Percentiles rank a stretch among this genome's conserved stretches.
phyloP scores from a whole-genome alignment of 1,284 basidiomycete genomes.

The Ustilago tritici region DNA sequence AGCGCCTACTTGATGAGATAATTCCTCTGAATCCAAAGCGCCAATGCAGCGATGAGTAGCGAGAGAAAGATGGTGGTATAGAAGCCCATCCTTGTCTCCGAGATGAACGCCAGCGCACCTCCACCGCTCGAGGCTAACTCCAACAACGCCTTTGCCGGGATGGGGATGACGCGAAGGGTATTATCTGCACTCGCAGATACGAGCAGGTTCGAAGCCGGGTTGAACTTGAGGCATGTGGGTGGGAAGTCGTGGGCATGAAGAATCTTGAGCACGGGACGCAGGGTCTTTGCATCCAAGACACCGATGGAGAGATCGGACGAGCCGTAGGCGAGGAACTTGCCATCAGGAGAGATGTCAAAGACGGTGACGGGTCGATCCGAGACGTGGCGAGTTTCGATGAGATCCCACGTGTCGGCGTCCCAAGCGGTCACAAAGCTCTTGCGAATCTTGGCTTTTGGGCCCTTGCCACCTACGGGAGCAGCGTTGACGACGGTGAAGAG shows the following conservation, averaged over 20 bases:
- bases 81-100: conserved; percentile 48
- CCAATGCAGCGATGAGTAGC: conserved; percentile 34
- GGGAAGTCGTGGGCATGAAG: conserved; percentile 95
- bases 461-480: conserved; percentile 41
- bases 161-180: conserved; percentile 79
- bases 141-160: conserved; percentile 67
- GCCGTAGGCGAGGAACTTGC: conserved; percentile 84
- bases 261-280: conserved; percentile 85
- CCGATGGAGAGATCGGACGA: conserved; percentile 88
- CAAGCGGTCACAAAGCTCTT: conserved; percentile 65
- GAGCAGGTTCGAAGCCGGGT: conserved; percentile 82
- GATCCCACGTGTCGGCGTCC: conserved; percentile 64
- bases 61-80: conserved; percentile 51
- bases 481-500: conserved; percentile 65
- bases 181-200: conserved; percentile 93
- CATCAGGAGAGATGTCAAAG: conserved; percentile 74
- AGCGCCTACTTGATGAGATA: conserved; percentile 30
- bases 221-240: conserved; percentile 88
- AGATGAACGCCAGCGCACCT: conserved; percentile 41
- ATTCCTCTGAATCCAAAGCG: conserved; percentile 35
- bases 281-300: conserved; percentile 82
- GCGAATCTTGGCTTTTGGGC: conserved; percentile 58
- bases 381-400: conserved; percentile 59
- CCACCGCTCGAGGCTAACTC: conserved; percentile 17
- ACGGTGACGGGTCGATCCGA: conserved; percentile 65